These are phyloP conservation scores for Furcasterigmium sp. DNA, from an alignment of 2,329 filamentous ascomycete genomes.

Conservation along the genomic window DNA sequence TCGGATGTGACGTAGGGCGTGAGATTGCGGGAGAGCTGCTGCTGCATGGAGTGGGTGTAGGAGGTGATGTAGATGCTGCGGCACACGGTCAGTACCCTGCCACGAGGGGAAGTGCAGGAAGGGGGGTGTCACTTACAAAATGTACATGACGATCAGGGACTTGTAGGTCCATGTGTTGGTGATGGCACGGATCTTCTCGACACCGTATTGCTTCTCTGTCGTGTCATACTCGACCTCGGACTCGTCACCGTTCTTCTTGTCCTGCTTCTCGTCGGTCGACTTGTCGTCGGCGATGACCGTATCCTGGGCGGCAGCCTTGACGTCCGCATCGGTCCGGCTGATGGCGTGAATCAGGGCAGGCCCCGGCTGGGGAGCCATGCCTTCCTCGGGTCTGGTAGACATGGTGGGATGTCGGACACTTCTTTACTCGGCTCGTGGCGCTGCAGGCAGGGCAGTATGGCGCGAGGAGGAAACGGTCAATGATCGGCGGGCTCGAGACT, in stretches of 20 bases:
- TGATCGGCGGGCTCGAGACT: too few relatives aligned
- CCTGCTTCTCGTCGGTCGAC: slow-evolving; percentile 1
- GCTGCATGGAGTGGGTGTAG: slow-evolving; percentile 30
- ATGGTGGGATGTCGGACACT: too few relatives aligned
- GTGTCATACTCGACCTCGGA: slow-evolving; percentile 16
- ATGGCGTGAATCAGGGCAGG: too few relatives aligned
- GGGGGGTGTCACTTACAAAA: slow-evolving; percentile 24
- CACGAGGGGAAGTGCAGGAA: too few relatives aligned
- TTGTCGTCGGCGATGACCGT: slow-evolving; percentile 2
- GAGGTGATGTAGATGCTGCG: slow-evolving; percentile 31
- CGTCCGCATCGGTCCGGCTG: too few relatives aligned
- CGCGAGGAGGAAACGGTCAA: too few relatives aligned
- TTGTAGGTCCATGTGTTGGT: slow-evolving; percentile 31
- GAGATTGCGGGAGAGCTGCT: slow-evolving; percentile 39
- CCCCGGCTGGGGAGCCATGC: too few relatives aligned
- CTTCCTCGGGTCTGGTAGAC: too few relatives aligned
- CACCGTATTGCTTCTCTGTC: slow-evolving; percentile 28
- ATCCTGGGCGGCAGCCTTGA: too few relatives aligned
- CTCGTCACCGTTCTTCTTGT: background rate
- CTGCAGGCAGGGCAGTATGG: too few relatives aligned
- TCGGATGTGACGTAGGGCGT: slow-evolving; percentile 61
- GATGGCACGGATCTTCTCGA: slow-evolving; percentile 32
- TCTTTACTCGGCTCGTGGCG: too few relatives aligned
- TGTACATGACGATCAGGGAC: slow-evolving; percentile 31
- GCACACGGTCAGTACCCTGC: background rate